These are phyloP conservation scores for Annulohypoxylon truncatum DNA, from an alignment of 2,329 filamentous ascomycete genomes.

Conservation along the genomic window DNA sequence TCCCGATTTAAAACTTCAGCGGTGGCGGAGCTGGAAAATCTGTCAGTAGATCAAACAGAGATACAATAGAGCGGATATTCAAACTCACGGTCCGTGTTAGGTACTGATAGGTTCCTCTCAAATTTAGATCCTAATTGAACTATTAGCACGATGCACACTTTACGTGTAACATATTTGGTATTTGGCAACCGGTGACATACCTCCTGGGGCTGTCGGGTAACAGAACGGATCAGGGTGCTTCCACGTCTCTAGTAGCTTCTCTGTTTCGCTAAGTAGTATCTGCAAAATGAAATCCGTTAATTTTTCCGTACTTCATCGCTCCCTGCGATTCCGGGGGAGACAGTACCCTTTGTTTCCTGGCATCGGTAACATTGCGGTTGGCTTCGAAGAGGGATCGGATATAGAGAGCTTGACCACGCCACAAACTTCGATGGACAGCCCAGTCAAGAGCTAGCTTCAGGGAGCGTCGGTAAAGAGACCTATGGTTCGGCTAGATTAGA, in stretches of 20 bases:
- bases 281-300: constrained; percentile 53
- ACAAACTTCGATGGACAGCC: constrained; percentile 91
- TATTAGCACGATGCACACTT: constrained; percentile 7
- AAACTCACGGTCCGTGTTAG: constrained; percentile 81
- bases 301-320: background rate
- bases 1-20: constrained; percentile 57
- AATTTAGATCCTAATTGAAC: constrained; percentile 83
- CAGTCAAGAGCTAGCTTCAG: constrained; percentile 95
- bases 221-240: constrained; percentile 97
- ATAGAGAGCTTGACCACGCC: constrained; percentile 96
- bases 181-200: constrained; percentile 62
- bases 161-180: background rate
- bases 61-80: background rate
- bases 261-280: constrained; percentile 87
- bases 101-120: constrained; percentile 89
- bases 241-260: constrained; percentile 89
- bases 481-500: constrained; percentile 49
- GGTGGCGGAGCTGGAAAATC: constrained; percentile 59
- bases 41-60: constrained; percentile 35
- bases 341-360: constrained; percentile 84
- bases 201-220: constrained; percentile 91
- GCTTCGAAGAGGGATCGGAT: constrained; percentile 95
- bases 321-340: background rate
- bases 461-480: constrained; percentile 88
- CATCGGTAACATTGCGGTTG: constrained; percentile 86